These are phyloP conservation scores for Fraxinus pennsylvanica DNA, from an alignment of 257 asterid species.

Conservation along the genomic window DNA sequence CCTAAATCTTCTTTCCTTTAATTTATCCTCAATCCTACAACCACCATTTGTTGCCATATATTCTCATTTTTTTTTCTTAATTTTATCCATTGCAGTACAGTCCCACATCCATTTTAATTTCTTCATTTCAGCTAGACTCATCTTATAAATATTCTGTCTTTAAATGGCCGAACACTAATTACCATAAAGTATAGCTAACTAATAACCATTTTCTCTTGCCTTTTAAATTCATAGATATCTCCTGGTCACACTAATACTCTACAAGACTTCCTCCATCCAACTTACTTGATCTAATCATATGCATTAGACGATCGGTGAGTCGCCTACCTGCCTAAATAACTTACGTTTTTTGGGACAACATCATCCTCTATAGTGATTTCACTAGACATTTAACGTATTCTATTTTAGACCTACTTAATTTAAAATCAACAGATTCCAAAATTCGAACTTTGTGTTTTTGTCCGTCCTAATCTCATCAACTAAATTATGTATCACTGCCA, in stretches of 20 bases:
- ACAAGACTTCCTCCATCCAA: neutral
- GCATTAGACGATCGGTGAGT: neutral
- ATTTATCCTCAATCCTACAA: neutral
- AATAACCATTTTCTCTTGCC: neutral
- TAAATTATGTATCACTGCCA: neutral
- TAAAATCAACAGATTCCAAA: neutral
- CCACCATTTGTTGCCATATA: neutral
- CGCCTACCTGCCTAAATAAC: neutral
- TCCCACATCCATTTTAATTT: neutral
- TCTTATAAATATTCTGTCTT: neutral
- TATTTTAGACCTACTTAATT: neutral
- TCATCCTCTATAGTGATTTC: neutral
- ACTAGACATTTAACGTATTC: neutral
- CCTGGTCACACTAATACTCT: neutral
- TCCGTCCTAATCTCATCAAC: neutral
- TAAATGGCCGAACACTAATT: neutral
- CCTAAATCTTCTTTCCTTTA: neutral
- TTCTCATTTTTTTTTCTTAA: neutral
- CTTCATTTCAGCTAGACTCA: neutral
- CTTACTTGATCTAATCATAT: neutral
- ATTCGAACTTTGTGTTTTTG: neutral
- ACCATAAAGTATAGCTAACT: neutral
- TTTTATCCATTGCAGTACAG: neutral
- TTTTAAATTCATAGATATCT: neutral
- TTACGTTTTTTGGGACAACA: neutral